A percentile compares a stretch with the other conserved stretches of the same genome.
These are phyloP conservation scores for Mucor saturninus DNA, from an alignment of 371 early-diverging fungal species.

Conservation along the genomic window DNA sequence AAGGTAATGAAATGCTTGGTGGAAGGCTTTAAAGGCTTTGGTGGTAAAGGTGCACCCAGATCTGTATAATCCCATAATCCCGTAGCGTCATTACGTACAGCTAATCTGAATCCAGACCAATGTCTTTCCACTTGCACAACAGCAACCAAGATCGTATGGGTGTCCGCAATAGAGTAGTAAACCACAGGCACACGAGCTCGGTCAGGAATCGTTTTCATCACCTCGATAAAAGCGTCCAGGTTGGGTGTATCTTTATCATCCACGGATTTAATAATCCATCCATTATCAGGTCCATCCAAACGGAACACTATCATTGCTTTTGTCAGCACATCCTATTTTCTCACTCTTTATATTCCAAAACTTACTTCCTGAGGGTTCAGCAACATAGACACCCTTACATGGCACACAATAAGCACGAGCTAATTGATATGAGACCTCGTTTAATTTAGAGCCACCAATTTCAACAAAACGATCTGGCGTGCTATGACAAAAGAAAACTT, in stretches of 20 bases:
- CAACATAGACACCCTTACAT: conserved; percentile 86
- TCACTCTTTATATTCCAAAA: not conserved
- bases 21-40: conserved; percentile 58
- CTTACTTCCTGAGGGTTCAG: conserved; percentile 61
- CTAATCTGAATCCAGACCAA: conserved; percentile 80
- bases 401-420: conserved; percentile 84
- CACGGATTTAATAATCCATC: conserved; percentile 78
- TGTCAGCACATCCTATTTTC: not conserved
- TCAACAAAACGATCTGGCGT: conserved; percentile 84
- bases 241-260: conserved; percentile 76
- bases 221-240: conserved; percentile 77
- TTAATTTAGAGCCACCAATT: conserved; percentile 87
- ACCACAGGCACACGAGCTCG: conserved; percentile 79
- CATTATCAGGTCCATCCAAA: conserved; percentile 79
- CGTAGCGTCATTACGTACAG: conserved; percentile 76
- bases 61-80: conserved; percentile 83
- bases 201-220: conserved; percentile 77
- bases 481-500: conserved; percentile 17
- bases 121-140: conserved; percentile 81
- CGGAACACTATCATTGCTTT: conserved; percentile 59
- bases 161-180: conserved; percentile 80
- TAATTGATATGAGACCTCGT: conserved; percentile 88
- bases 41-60: conserved; percentile 46
- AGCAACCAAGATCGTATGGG: conserved; percentile 73
- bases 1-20: conserved; percentile 62